Conservation (phyloP, 768 basidiomycete genomes). For the Lentinula boryana region DNA sequence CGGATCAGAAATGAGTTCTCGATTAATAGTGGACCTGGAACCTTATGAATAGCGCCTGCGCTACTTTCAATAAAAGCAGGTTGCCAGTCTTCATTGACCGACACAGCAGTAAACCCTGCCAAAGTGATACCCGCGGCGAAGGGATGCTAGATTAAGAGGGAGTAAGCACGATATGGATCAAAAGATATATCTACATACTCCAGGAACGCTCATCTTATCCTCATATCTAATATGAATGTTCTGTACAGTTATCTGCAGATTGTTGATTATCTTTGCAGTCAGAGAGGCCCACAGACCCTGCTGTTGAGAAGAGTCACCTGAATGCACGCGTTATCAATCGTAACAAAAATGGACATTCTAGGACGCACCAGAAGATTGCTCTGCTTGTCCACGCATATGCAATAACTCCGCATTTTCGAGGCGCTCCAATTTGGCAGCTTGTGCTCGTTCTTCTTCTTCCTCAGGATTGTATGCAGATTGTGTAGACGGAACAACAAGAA, state of each 20-base stretch:
- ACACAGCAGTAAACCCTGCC: constrained; percentile 80
- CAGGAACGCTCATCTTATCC: constrained; percentile 89
- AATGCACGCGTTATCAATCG: background rate
- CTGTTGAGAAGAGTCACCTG: constrained; percentile 60
- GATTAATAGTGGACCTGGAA: constrained; percentile 17
- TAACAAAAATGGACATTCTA: background rate
- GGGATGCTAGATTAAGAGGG: constrained; percentile 58
- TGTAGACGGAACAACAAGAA: constrained; percentile 82
- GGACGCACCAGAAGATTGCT: constrained; percentile 38
- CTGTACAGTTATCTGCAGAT: constrained; percentile 90
- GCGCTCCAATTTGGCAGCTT: constrained; percentile 85
- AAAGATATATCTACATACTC: constrained; percentile 44
- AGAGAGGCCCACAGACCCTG: constrained; percentile 82
- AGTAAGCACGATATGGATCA: background rate
- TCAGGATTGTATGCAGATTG: constrained; percentile 64
- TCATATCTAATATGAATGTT: constrained; percentile 97
- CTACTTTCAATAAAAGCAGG: constrained; percentile 91
- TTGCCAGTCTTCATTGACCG: constrained; percentile 84
- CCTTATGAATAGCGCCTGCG: constrained; percentile 85
- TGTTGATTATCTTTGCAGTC: constrained; percentile 88
- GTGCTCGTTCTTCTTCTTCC: constrained; percentile 79
- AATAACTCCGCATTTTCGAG: constrained; percentile 84
- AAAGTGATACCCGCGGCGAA: constrained; percentile 91
- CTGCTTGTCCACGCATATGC: constrained; percentile 57
- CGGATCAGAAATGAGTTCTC: background rate